Evolutionary conservation across 2,329 filamentous ascomycete species (phyloP), one percentile per base, ranked within the genome.

Genomic region (Ceratocystis harringtonii): DNA sequence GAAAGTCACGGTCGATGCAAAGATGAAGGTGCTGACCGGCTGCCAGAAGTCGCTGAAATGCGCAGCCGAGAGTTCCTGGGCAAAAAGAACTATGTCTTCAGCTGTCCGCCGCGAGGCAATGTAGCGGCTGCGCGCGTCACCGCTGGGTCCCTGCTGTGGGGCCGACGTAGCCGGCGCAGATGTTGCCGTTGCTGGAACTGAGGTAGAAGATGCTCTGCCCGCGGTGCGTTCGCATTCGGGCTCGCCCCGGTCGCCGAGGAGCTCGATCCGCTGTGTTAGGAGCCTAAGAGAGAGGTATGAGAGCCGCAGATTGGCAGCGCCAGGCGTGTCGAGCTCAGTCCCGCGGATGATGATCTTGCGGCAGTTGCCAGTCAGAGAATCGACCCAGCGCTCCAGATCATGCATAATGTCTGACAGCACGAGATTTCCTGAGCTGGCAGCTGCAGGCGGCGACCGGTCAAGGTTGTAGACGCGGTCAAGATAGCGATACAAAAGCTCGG

Each of bases 41-140:
- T 81, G 72, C 79, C 79, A 82, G 66, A 80, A 82, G 61, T 78
- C 80, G 2, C 73, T 72, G 0, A 81, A 71, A 17, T 80, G 77
- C 1, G 72, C 64, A 3, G 74, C 72, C 3, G 74, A 71, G 0
- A 82, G 70, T 58, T 80, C 79, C 57, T 79, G 78, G 0, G 78
- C 73, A 1, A 81, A 69, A 3, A 77, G 71, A 0, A 81, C 74
- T 17, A 82, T 80, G 1, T 81, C 78, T 66, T 81, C 79, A 0
- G 78, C 76, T 0, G 77, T 76, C 10, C 76, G 71, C 1, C 78
- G 74, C 0, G 77, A 77, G 61, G 77, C 73, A 15, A 76, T 73
- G 65, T 78, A 77, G 1, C 71, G 70, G 61, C 71, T 72, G 2
- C 62, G 61, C n/a, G 44, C 15, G 45, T 36, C 48, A 12, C 36